phyloP scores from a whole-genome alignment of 2,329 filamentous ascomycete species.

The Pseudonectria foliicola region DNA sequence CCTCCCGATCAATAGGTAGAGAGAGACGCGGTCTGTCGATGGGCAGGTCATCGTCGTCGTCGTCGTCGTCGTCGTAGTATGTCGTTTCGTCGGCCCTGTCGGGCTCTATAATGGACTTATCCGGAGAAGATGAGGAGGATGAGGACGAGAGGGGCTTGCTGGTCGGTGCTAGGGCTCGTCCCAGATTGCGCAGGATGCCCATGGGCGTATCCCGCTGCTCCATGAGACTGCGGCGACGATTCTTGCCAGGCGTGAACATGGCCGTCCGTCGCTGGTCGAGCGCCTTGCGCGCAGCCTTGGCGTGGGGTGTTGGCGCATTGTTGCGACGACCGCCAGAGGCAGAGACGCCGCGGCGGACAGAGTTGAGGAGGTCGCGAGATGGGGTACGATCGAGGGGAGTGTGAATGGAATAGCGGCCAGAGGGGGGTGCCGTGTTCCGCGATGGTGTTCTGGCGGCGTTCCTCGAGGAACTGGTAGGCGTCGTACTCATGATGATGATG shows the following conservation, averaged over 20 bases:
- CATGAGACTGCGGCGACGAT: conserved; percentile 49
- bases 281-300: conserved; percentile 51
- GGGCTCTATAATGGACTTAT: conserved; percentile 21
- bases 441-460: conserved; percentile 13
- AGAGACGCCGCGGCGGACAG: conserved; percentile 34
- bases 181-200: conserved; percentile 46
- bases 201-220: conserved; percentile 50
- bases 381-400: conserved; percentile 35
- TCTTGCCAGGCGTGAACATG: conserved; percentile 53
- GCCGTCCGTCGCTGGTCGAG: conserved; percentile 53
- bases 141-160: conserved; percentile 39
- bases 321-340: conserved; percentile 37
- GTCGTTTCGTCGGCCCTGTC: conserved; percentile 20
- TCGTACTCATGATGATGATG: conserved; percentile 3
- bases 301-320: conserved; percentile 51
- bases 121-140: conserved; percentile 36
- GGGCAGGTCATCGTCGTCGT: conserved; percentile 44
- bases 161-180: conserved; percentile 44
- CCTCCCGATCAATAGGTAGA: conserved; percentile 43
- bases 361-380: conserved; percentile 31
- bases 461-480: conserved; percentile 1
- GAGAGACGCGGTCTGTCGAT: conserved; percentile 48
- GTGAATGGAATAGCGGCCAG: conserved; percentile 33
- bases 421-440: conserved; percentile 29
- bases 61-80: conserved; percentile 21